These are phyloP conservation scores for barrel medic (Medicago truncatula) DNA, from an alignment of 306 rosid species.

Conservation along the genomic window DNA sequence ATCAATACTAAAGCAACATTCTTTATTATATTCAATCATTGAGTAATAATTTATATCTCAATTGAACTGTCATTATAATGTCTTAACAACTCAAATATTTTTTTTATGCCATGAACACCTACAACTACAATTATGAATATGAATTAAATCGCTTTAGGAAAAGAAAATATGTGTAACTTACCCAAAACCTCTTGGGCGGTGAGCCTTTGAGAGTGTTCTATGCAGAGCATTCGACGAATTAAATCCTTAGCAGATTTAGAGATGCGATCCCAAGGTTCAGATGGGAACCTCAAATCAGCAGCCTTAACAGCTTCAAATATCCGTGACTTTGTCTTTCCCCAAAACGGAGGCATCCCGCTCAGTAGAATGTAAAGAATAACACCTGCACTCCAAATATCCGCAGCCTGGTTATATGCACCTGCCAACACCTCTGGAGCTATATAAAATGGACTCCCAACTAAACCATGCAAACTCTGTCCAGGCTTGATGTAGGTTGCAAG, in stretches of 20 bases:
- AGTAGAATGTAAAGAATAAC: slow-evolving; percentile 86
- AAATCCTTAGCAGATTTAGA: slow-evolving; percentile 75
- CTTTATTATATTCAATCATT: slow-evolving; percentile 2
- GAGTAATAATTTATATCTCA: slow-evolving; percentile 14
- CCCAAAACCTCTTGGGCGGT: slow-evolving; percentile 80
- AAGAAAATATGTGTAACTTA: slow-evolving; percentile 35
- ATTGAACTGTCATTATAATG: slow-evolving; percentile 9
- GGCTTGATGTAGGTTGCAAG: slow-evolving; percentile 91
- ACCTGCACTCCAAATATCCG: slow-evolving; percentile 91
- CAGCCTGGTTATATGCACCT: slow-evolving; percentile 84
- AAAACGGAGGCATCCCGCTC: slow-evolving; percentile 84
- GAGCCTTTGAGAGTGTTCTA: slow-evolving; percentile 72
- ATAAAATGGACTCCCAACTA: slow-evolving; percentile 93
- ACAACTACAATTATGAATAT: slow-evolving; percentile 14
- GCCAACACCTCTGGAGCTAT: slow-evolving; percentile 91
- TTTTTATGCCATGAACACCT: slow-evolving; percentile 16
- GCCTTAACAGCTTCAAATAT: slow-evolving; percentile 80
- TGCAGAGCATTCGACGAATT: slow-evolving; percentile 76
- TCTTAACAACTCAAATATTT: slow-evolving; percentile 1
- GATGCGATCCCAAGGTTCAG: slow-evolving; percentile 67
- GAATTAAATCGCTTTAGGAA: slow-evolving; percentile 7
- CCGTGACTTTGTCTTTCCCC: slow-evolving; percentile 89
- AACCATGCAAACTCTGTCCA: slow-evolving; percentile 82
- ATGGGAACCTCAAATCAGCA: slow-evolving; percentile 75
- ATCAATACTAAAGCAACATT: slow-evolving; percentile 2